These are phyloP conservation scores for Cyathus olla DNA, from an alignment of 1,284 basidiomycete species.

Conservation along the genomic window DNA sequence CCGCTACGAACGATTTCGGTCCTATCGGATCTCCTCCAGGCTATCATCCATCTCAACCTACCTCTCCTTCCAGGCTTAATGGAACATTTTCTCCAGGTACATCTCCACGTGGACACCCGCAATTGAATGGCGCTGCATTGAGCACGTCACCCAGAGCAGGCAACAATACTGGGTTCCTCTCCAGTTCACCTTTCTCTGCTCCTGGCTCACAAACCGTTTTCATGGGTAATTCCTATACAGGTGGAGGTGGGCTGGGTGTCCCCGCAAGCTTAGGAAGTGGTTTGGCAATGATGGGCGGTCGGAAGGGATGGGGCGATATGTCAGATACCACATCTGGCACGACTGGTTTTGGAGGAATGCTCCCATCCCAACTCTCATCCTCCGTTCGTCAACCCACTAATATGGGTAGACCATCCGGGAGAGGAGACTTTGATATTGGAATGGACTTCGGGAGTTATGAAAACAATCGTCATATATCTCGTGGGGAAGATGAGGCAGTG, in stretches of 20 bases:
- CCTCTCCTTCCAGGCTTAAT: conserved; percentile 30
- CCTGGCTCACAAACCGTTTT: conserved; percentile 72
- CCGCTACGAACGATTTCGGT: conserved; percentile 67
- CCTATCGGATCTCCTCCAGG: conserved; percentile 81
- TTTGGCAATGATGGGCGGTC: conserved; percentile 50
- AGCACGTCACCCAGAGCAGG: conserved; percentile 56
- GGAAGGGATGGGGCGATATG: conserved; percentile 42
- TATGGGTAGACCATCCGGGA: conserved; percentile 15
- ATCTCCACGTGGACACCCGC: conserved; percentile 42
- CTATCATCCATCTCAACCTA: conserved; percentile 26
- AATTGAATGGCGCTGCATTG: conserved; percentile 44
- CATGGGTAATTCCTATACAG: conserved; percentile 41
- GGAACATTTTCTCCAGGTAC: conserved; percentile 49
- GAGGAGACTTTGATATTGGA: conserved; percentile 38
- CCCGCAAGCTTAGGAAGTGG: conserved; percentile 55
- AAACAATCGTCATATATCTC: conserved; percentile 12
- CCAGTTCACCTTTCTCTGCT: conserved; percentile 77
- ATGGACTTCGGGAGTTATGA: conserved; percentile 47
- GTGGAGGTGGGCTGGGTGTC: conserved; percentile 30
- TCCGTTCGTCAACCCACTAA: conserved; percentile 22
- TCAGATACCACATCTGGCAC: conserved; percentile 24
- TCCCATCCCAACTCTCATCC: conserved; percentile 36
- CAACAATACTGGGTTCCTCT: conserved; percentile 46
- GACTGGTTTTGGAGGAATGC: conserved; percentile 27
- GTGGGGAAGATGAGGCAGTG: conserved; percentile 55